phyloP scores from a whole-genome alignment of 495 filamentous ascomycete species.

The Hapsidospora chrysogenum region DNA sequence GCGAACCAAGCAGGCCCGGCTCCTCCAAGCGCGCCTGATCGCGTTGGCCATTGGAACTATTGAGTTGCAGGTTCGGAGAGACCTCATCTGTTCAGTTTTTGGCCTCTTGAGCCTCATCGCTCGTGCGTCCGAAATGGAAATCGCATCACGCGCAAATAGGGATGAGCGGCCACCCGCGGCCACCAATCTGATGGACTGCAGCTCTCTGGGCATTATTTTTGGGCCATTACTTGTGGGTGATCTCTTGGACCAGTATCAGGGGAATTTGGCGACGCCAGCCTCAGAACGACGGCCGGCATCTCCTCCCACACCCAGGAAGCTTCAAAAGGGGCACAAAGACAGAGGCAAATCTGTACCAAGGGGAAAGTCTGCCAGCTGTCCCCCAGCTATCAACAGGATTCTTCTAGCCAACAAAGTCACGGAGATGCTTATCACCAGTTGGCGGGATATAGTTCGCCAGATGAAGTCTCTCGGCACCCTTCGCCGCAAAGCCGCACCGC shows the following conservation, averaged over 20 bases:
- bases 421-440: slow-evolving; percentile 41
- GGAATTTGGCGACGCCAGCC: slow-evolving; percentile 17
- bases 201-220: slow-evolving; percentile 44
- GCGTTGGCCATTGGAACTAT: slow-evolving; percentile 43
- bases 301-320: slow-evolving; percentile 15
- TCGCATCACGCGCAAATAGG: slow-evolving; percentile 26
- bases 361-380: no score
- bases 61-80: slow-evolving; percentile 37
- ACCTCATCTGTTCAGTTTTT: slow-evolving; percentile 50
- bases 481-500: background rate
- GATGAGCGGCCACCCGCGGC: slow-evolving; percentile 28
- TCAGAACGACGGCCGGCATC: slow-evolving; percentile 20
- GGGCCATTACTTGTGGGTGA: slow-evolving; percentile 47
- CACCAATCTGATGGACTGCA: slow-evolving; percentile 41
- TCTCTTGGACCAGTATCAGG: slow-evolving; percentile 26
- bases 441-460: slow-evolving; percentile 40
- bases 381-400: slow-evolving; percentile 18
- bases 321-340: no score
- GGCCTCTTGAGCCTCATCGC: slow-evolving; percentile 42
- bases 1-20: slow-evolving; percentile 27
- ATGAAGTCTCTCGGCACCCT: slow-evolving; percentile 21
- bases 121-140: slow-evolving; percentile 30
- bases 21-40: slow-evolving; percentile 39
- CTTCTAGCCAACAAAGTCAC: slow-evolving; percentile 34
- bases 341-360: no score